These are phyloP conservation scores for Debaryomyces fabryi DNA, from an alignment of 1,139 yeast genomes.

Conservation along the genomic window DNA sequence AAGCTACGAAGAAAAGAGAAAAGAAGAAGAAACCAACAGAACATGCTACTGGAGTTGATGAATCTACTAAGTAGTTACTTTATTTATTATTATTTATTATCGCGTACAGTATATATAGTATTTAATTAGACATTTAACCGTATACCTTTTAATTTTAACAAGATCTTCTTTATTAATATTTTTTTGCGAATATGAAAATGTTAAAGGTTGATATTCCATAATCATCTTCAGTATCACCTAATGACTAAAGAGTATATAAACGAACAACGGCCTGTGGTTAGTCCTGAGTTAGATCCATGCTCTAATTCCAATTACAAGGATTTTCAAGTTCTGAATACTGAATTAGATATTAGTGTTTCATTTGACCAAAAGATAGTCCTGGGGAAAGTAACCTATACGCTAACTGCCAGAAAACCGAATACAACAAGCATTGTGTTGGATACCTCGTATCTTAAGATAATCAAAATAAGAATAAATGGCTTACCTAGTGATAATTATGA, in stretches of 20 bases:
- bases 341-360: conserved; percentile 29
- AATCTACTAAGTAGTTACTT: not conserved
- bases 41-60: not conserved
- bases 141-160: not conserved
- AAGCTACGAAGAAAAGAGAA: conserved; percentile 80
- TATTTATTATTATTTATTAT: not conserved
- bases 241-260: not conserved
- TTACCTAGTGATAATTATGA: conserved; percentile 17
- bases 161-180: not conserved
- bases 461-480: conserved; percentile 26
- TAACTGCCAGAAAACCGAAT: conserved; percentile 15
- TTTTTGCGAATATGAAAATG: not conserved
- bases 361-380: conserved; percentile 30
- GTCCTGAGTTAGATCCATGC: conserved; percentile 55
- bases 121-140: conserved; percentile 1
- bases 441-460: conserved; percentile 32
- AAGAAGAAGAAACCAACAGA: conserved; percentile 38
- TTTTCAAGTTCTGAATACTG: conserved; percentile 47
- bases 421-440: conserved; percentile 29
- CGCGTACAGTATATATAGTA: conserved; percentile 1
- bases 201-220: not conserved
- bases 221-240: not conserved
- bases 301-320: conserved; percentile 70
- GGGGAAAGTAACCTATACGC: conserved; percentile 31
- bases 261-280: not conserved